These are phyloP conservation scores for Mycena leptocephala DNA, from an alignment of 768 basidiomycete genomes.

Conservation along the genomic window DNA sequence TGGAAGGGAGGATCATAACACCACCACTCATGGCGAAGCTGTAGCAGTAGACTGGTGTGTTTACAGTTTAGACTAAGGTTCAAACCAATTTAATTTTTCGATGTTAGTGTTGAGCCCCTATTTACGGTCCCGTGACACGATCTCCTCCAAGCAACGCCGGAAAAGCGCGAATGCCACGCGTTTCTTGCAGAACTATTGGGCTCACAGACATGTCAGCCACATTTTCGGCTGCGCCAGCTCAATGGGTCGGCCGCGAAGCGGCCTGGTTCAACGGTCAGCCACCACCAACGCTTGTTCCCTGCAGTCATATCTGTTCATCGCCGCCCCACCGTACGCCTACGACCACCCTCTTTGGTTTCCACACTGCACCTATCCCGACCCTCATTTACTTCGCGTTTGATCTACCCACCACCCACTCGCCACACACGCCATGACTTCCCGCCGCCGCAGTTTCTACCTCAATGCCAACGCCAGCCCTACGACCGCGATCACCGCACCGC, in stretches of 20 bases:
- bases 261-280: not conserved
- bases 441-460: slow-evolving; percentile 35
- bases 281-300: not conserved
- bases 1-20: not conserved
- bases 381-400: not conserved
- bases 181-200: not conserved
- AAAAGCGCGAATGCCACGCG: not conserved
- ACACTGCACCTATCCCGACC: not conserved
- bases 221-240: not conserved
- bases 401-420: not conserved
- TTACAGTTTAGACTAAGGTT: too few species aligned
- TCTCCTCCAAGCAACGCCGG: not conserved
- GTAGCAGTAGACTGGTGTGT: not conserved
- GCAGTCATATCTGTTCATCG: not conserved
- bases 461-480: not conserved
- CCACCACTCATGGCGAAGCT: not conserved
- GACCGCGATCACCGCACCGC: not conserved
- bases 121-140: not conserved
- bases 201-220: not conserved
- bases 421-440: not conserved
- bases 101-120: not conserved
- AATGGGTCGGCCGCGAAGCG: not conserved
- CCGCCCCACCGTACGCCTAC: slow-evolving; percentile 13
- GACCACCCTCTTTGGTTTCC: not conserved
- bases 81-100: too few species aligned